Percentiles rank a stretch among this genome's conserved stretches.
Evolutionary conservation across 2,329 filamentous ascomycete genomes (phyloP).

Genomic region (Dothistroma pini): DNA sequence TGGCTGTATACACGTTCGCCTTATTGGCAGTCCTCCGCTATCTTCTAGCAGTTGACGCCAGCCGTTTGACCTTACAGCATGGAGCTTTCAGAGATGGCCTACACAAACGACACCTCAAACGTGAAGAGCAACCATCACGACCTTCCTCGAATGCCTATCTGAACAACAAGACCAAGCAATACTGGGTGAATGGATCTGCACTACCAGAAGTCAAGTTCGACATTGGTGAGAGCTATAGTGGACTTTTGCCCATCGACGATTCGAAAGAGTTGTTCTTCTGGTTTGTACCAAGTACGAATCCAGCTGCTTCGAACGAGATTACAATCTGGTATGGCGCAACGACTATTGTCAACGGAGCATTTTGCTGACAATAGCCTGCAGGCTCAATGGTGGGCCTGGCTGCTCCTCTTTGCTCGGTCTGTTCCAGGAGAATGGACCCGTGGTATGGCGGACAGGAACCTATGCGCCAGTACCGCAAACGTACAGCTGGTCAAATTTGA

Average conservation of each 20-base stretch:
- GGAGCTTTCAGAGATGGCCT: neutral
- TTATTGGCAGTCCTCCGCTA: neutral
- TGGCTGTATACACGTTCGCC: too few species aligned
- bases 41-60: neutral
- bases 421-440: slow-evolving; percentile 27
- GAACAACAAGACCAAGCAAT: slow-evolving; percentile 12
- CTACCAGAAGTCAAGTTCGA: slow-evolving; percentile 34
- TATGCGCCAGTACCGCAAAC: slow-evolving; percentile 42
- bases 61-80: neutral
- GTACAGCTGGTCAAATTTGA: slow-evolving; percentile 57
- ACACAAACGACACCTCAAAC: neutral
- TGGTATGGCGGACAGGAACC: slow-evolving; percentile 45
- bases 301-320: slow-evolving; percentile 41
- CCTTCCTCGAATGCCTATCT: slow-evolving; percentile 7
- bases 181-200: slow-evolving; percentile 24
- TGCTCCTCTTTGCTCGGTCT: slow-evolving; percentile 24
- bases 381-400: slow-evolving; percentile 33
- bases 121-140: slow-evolving; percentile 4
- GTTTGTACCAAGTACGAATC: slow-evolving; percentile 48
- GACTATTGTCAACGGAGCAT: neutral
- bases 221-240: slow-evolving; percentile 35
- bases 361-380: neutral
- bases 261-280: slow-evolving; percentile 45
- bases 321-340: slow-evolving; percentile 27
- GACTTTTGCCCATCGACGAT: slow-evolving; percentile 33